phyloP scores from a whole-genome alignment of 192 early-diverging fungal species.

The Dissophora ornata region DNA sequence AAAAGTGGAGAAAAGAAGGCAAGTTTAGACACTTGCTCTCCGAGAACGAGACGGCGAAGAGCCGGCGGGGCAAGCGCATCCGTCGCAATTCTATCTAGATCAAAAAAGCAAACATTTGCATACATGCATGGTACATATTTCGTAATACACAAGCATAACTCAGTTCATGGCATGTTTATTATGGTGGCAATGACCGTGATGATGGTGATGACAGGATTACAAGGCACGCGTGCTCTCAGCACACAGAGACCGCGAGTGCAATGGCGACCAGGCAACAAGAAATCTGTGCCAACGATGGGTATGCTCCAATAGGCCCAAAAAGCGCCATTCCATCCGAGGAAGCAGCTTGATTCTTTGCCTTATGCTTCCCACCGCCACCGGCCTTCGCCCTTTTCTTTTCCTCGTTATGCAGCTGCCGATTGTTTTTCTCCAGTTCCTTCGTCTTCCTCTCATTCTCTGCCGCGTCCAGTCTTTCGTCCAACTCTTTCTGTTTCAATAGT shows the following conservation, averaged over 20 bases:
- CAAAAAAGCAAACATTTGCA: neutral
- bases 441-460: constrained; percentile 21
- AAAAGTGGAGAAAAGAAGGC: constrained; percentile 85
- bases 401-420: neutral
- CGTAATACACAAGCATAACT: neutral
- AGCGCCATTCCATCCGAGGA: no score
- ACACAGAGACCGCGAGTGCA: no score
- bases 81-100: constrained; percentile 49
- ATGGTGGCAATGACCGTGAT: no score
- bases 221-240: no score
- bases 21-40: constrained; percentile 49
- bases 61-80: constrained; percentile 33
- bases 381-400: neutral
- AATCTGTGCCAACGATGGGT: no score
- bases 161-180: no score
- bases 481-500: constrained; percentile 5
- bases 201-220: no score
- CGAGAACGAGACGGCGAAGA: constrained; percentile 22
- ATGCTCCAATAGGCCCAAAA: no score
- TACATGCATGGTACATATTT: neutral
- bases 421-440: constrained; percentile 7
- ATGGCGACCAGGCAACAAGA: no score
- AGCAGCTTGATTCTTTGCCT: no score
- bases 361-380: no score
- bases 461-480: constrained; percentile 7